Evolutionary conservation across 1,284 basidiomycete species (phyloP), one percentile per base, ranked within the genome.

Genomic region (Prillingera fragicola): DNA sequence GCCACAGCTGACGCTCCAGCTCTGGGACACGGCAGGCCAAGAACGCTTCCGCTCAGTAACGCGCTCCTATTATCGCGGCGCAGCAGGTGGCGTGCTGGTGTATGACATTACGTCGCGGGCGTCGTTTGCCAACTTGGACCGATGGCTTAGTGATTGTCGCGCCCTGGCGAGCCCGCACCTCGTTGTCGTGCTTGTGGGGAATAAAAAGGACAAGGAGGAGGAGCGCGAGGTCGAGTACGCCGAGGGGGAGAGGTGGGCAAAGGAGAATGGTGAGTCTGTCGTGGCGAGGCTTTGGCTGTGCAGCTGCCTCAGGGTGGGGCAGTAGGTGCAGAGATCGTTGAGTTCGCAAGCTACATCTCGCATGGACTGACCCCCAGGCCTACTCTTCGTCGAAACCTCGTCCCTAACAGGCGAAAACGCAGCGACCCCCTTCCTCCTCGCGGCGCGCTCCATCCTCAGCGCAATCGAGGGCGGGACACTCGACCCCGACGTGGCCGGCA

Each of bases 1-100:
- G 22, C 22, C 22, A 14, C 33, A 55, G 36, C 39, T 47, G 26
- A 43, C 34, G 9, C 21, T 26, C 5, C 40, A 95, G 86, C 73
- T 95, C 41, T 96, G 91, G 91, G 91, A 95, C 71, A 95, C 90
- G n/a, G 90, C 90, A 28, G 90, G 90, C 15, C 91, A 95, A 72
- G 91, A 95, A 71, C 78, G 91, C 51, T 95, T 95, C 68, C 79
- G 89, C 58, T 92, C 88, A n/a, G 94, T 98, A 13, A 97, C 94
- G 10, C 77, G 92, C 53, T 92, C 87, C 62, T 97, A 98, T 71
- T 97, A 97, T 70, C 82, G 94, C 56, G 91, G 91, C 17, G 89
- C 94, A 13, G 89, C 89, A 4, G 89, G 88, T n/a, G 88, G 85
- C 26, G 81, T 97, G 42, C 78, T 97, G 15, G 90, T 96, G 1